These are phyloP conservation scores for Pestalotiopsis sp. DNA, from an alignment of 2,329 filamentous ascomycete species.

Conservation along the genomic window DNA sequence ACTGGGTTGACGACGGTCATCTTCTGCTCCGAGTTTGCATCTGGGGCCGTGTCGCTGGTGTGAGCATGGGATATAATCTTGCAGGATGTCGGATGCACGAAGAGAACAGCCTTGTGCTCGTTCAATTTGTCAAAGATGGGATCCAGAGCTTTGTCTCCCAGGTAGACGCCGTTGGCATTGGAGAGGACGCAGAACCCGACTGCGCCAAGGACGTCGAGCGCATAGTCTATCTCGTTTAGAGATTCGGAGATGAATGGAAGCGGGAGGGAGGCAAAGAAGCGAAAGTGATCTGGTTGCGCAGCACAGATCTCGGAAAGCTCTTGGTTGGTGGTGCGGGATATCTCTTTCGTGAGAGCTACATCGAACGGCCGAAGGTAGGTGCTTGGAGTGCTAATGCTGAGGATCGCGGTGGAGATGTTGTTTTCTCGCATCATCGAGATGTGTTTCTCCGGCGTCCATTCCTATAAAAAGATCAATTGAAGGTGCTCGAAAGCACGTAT, in stretches of 20 bases:
- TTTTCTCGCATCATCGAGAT: slow-evolving; percentile 8
- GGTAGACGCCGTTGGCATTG: slow-evolving; percentile 8
- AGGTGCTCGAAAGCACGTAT: too few relatives aligned
- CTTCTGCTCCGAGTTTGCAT: not conserved
- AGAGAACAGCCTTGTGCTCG: not conserved
- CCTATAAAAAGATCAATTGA: not conserved
- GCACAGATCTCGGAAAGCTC: slow-evolving; percentile 6
- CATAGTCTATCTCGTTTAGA: slow-evolving; percentile 6
- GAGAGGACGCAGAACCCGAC: slow-evolving; percentile 4
- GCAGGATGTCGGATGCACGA: slow-evolving; percentile 5
- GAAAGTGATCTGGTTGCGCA: slow-evolving; percentile 7
- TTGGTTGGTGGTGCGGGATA: not conserved
- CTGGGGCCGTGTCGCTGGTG: not conserved
- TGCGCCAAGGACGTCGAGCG: slow-evolving; percentile 1
- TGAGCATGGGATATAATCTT: not conserved
- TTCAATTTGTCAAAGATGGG: slow-evolving; percentile 1
- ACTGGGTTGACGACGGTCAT: slow-evolving; percentile 7
- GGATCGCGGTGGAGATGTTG: slow-evolving; percentile 8
- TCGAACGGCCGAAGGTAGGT: slow-evolving; percentile 6
- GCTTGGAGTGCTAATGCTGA: slow-evolving; percentile 7
- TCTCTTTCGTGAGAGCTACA: not conserved
- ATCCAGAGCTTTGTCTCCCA: slow-evolving; percentile 9
- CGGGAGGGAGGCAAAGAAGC: slow-evolving; percentile 6
- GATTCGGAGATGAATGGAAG: not conserved
- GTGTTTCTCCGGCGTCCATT: slow-evolving; percentile 6